Conservation (phyloP, 2,329 filamentous ascomycete genomes). For the Aschersonia sp. region DNA sequence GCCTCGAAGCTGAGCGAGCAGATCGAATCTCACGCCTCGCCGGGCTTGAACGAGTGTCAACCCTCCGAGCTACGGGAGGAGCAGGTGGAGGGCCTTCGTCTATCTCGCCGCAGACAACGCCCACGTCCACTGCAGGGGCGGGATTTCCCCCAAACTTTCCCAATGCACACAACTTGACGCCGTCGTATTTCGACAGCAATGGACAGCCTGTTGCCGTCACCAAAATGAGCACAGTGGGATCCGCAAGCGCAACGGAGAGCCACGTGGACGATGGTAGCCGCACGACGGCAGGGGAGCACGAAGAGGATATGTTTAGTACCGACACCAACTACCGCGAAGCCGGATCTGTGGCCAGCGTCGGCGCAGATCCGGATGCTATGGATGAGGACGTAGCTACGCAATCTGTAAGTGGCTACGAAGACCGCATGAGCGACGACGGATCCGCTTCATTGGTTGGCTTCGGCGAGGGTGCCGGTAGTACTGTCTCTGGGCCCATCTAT, state of each 20-base stretch:
- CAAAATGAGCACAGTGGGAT: constrained; percentile 83
- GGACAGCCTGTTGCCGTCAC: constrained; percentile 52
- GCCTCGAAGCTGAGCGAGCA: constrained; percentile 79
- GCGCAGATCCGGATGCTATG: constrained; percentile 29
- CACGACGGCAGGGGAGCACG: constrained; percentile 38
- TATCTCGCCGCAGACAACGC: constrained; percentile 33
- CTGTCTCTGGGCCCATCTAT: constrained; percentile 66
- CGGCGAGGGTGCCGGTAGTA: constrained; percentile 79
- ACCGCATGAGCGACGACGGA: constrained; percentile 75
- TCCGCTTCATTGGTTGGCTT: constrained; percentile 79
- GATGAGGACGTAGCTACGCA: constrained; percentile 35
- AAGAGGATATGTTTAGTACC: constrained; percentile 59
- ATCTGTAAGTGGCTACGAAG: constrained; percentile 39
- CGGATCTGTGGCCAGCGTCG: constrained; percentile 42
- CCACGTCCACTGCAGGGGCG: constrained; percentile 28
- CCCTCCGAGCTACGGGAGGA: constrained; percentile 40
- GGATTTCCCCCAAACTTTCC: constrained; percentile 24
- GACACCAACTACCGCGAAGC: constrained; percentile 45
- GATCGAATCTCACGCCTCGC: constrained; percentile 91
- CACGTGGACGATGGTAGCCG: constrained; percentile 39
- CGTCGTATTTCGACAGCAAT: constrained; percentile 70
- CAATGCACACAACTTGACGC: constrained; percentile 27
- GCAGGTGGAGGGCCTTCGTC: constrained; percentile 17
- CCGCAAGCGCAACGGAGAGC: constrained; percentile 75
- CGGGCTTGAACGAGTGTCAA: constrained; percentile 76